Evolutionary conservation across 345 rosid genomes (phyloP).

Genomic region (Angophora floribunda): DNA sequence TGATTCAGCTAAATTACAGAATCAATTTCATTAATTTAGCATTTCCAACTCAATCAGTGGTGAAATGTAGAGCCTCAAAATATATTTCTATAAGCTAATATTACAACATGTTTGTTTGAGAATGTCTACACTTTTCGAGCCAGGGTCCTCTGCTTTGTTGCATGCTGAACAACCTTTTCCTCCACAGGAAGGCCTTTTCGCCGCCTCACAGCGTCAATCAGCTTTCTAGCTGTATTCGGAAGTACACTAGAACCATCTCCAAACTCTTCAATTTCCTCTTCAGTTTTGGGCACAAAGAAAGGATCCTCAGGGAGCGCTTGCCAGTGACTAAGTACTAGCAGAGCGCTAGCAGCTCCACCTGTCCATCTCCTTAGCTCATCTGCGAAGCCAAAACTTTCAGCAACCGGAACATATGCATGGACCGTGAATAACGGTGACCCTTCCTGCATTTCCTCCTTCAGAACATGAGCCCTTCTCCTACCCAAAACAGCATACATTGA

Average conservation of each 20-base stretch:
- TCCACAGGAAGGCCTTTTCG: slow-evolving; percentile 81
- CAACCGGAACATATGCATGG: slow-evolving; percentile 74
- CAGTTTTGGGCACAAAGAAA: slow-evolving; percentile 80
- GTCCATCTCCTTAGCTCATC: slow-evolving; percentile 77
- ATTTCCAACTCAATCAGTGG: not conserved
- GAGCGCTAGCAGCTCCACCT: slow-evolving; percentile 76
- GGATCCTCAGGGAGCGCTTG: slow-evolving; percentile 85
- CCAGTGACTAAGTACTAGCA: slow-evolving; percentile 90
- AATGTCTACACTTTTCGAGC: slow-evolving; percentile 55
- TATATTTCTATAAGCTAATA: not conserved
- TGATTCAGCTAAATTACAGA: not conserved
- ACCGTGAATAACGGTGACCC: slow-evolving; percentile 72
- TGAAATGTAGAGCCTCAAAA: not conserved
- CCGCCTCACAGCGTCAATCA: slow-evolving; percentile 63
- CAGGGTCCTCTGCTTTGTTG: slow-evolving; percentile 78
- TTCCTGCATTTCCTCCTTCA: slow-evolving; percentile 95
- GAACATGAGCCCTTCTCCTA: slow-evolving; percentile 66
- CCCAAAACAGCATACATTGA: slow-evolving; percentile 74
- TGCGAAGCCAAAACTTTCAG: slow-evolving; percentile 87
- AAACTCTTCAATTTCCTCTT: slow-evolving; percentile 82
- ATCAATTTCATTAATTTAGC: not conserved
- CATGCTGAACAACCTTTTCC: slow-evolving; percentile 81
- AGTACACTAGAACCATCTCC: slow-evolving; percentile 88
- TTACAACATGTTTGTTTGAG: not conserved
- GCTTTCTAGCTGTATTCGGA: slow-evolving; percentile 78